Evolutionary conservation across 805 yeast genomes (phyloP).

Genomic region (Kodamaea hsintzibuensis): DNA sequence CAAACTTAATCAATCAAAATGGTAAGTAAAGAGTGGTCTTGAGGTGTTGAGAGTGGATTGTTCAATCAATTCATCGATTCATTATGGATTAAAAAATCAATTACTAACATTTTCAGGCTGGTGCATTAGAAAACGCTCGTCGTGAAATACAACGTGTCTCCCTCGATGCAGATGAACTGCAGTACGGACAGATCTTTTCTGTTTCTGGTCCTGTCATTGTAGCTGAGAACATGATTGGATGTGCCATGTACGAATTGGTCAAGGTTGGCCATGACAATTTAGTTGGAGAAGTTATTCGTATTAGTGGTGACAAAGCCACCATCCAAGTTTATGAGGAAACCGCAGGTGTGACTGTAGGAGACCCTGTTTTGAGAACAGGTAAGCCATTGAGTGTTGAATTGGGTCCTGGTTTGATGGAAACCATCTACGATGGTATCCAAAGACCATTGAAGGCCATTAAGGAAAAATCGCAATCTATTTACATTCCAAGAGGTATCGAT

Average conservation of each 20-base stretch:
- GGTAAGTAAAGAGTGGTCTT: constrained; percentile 1
- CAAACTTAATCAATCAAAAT: constrained; percentile 6
- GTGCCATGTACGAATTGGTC: constrained; percentile 99
- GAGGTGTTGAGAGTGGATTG: not conserved
- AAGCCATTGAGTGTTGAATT: constrained; percentile 98
- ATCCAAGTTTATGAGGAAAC: constrained; percentile 99
- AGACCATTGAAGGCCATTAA: constrained; percentile 95
- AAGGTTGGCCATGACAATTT: constrained; percentile 95
- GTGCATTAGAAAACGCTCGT: constrained; percentile 96
- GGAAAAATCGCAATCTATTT: constrained; percentile 84
- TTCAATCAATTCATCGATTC: not conserved
- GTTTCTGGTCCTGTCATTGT: constrained; percentile 98
- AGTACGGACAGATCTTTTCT: constrained; percentile 86
- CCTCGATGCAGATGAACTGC: constrained; percentile 65
- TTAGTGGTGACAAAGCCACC: constrained; percentile 94
- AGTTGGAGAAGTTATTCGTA: constrained; percentile 98
- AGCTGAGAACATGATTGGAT: constrained; percentile 98
- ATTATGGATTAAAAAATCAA: not conserved
- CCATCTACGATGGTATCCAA: constrained; percentile 98
- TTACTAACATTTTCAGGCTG: constrained; percentile 57
- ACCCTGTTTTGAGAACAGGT: constrained; percentile 97
- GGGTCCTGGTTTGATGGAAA: constrained; percentile 99
- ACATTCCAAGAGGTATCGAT: constrained; percentile 98
- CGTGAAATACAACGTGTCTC: constrained; percentile 86
- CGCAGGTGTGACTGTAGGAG: constrained; percentile 98